Evolutionary conservation across 352 stramenopile species (phyloP).

Genomic region (Phytopythium cucurbitacearum): DNA sequence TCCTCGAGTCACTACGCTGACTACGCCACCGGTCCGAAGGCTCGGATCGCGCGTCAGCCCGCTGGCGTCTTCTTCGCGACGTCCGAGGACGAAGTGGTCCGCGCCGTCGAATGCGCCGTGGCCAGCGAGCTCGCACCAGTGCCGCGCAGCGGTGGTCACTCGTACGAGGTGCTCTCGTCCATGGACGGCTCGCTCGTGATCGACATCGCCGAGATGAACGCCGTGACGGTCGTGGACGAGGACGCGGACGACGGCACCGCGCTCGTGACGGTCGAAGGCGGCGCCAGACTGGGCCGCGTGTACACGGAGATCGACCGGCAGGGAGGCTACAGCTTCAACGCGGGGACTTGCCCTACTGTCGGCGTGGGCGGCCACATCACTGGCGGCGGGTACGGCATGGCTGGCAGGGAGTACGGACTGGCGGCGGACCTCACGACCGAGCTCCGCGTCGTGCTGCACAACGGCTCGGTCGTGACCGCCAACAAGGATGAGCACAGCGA

Average conservation of each 20-base stretch:
- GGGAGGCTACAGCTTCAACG: constrained; percentile 52
- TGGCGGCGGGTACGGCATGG: constrained; percentile 49
- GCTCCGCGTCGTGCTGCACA: constrained; percentile 41
- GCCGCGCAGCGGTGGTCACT: constrained; percentile 45
- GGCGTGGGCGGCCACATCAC: constrained; percentile 53
- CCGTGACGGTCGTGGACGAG: constrained; percentile 24
- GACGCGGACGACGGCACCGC: constrained; percentile 24
- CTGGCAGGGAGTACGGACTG: constrained; percentile 37
- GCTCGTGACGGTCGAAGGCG: constrained; percentile 31
- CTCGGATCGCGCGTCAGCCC: constrained; percentile 36
- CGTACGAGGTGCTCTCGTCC: constrained; percentile 52
- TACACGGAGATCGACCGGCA: constrained; percentile 41
- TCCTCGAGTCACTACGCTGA: constrained; percentile 31
- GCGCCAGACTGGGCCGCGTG: constrained; percentile 35
- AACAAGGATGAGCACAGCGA: constrained; percentile 31
- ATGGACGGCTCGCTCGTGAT: constrained; percentile 55
- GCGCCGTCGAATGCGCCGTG: constrained; percentile 33
- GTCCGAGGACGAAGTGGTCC: constrained; percentile 36
- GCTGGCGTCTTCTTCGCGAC: constrained; percentile 44
- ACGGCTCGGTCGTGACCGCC: constrained; percentile 35
- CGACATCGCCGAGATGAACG: constrained; percentile 54
- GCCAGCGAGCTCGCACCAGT: constrained; percentile 28
- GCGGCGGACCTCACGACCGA: constrained; percentile 38
- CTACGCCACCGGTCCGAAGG: constrained; percentile 48
- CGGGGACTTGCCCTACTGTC: constrained; percentile 44